phyloP scores from a whole-genome alignment of 768 basidiomycete species.

The Inosperma sp. region DNA sequence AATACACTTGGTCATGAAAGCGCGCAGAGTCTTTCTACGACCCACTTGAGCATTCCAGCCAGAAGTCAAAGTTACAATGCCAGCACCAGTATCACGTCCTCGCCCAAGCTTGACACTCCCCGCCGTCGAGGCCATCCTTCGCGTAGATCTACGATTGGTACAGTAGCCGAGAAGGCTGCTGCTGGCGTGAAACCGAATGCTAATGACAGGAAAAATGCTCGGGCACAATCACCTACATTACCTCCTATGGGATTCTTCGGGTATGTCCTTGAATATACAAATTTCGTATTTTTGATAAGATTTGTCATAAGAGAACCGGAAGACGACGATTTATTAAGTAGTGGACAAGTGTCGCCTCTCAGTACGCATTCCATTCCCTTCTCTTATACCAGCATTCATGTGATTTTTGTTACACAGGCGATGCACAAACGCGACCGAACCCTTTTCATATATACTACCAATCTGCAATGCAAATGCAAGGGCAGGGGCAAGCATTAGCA shows the following conservation, averaged over 20 bases:
- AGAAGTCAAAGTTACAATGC: too few relatives aligned
- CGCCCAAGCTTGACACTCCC: too few relatives aligned
- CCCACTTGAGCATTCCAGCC: too few relatives aligned
- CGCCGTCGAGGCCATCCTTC: too few relatives aligned
- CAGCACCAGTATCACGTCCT: too few relatives aligned
- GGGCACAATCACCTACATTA: constrained; percentile 32
- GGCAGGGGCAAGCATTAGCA: too few relatives aligned
- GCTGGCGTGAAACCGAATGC: too few relatives aligned
- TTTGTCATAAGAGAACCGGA: constrained; percentile 23
- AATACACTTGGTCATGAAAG: too few relatives aligned
- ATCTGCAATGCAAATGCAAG: too few relatives aligned
- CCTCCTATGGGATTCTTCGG: constrained; percentile 21
- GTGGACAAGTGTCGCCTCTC: constrained; percentile 70
- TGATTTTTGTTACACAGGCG: constrained; percentile 19
- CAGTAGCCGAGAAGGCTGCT: too few relatives aligned
- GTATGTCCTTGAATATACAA: neutral
- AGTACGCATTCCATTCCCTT: constrained; percentile 37
- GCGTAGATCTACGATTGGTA: too few relatives aligned
- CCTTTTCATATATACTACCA: constrained; percentile 30
- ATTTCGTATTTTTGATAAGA: neutral
- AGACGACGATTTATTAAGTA: constrained; percentile 71
- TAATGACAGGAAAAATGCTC: constrained; percentile 5
- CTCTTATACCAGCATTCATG: constrained; percentile 14
- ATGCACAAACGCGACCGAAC: constrained; percentile 23
- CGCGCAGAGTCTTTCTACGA: too few relatives aligned